Percentiles rank a stretch among this genome's conserved stretches.
These are phyloP conservation scores for Pilatotrama ljubarskyi DNA, from an alignment of 768 basidiomycete species.

Conservation along the genomic window DNA sequence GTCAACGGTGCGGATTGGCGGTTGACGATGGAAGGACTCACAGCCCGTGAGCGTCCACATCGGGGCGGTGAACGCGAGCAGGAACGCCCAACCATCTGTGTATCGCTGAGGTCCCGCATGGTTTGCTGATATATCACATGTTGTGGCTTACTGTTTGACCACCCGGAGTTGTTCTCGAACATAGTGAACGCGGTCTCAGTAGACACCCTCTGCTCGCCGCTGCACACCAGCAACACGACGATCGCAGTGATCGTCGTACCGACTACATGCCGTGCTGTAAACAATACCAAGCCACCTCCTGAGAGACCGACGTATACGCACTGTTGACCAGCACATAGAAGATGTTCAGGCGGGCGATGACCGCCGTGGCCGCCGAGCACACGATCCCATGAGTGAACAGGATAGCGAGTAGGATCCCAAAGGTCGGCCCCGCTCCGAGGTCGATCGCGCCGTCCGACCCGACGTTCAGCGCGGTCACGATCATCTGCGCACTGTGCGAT, in stretches of 20 bases:
- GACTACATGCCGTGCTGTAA: conserved; percentile 39
- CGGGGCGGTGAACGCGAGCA: conserved; percentile 69
- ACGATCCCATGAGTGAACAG: conserved; percentile 67
- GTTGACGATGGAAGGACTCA: conserved; percentile 33
- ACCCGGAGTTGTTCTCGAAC: conserved; percentile 72
- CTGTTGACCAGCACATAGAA: conserved; percentile 70
- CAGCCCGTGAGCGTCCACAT: conserved; percentile 84
- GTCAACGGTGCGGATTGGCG: background rate
- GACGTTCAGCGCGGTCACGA: conserved; percentile 68
- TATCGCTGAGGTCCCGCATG: background rate
- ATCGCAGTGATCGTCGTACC: conserved; percentile 68
- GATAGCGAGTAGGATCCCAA: conserved; percentile 65
- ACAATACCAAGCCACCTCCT: background rate
- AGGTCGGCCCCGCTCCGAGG: conserved; percentile 61
- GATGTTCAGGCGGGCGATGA: conserved; percentile 68
- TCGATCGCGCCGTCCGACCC: conserved; percentile 52
- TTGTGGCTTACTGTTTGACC: conserved; percentile 57
- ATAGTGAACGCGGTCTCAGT: conserved; percentile 67
- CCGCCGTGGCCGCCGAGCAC: conserved; percentile 66
- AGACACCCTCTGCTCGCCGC: conserved; percentile 57
- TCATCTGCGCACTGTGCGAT: conserved; percentile 64
- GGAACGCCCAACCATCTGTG: conserved; percentile 73
- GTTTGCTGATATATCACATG: too few species aligned
- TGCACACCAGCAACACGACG: conserved; percentile 54
- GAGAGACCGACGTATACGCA: conserved; percentile 34